Evolutionary conservation across 202 grass and related monocot species (phyloP), one percentile per base, ranked within the genome.

Genomic region (Setaria viridis): DNA sequence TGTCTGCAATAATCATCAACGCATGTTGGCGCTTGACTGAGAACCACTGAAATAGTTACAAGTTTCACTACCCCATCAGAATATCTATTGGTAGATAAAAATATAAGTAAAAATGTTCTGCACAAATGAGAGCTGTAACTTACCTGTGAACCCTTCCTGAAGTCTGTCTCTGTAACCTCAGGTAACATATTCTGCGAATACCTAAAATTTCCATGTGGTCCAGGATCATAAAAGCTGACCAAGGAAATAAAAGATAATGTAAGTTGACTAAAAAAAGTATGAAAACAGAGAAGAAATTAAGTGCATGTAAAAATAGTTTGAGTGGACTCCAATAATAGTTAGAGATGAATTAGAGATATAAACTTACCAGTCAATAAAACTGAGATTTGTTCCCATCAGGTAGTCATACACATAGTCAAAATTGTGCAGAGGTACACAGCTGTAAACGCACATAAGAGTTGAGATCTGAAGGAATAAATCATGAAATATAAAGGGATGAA

Each of bases 111-210:
- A 80, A 25, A 58, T 46, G 43, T 3, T 34, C 1, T 37, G 11
- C 54, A 17, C 35, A n/a, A 16, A 21, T 4, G 13, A 80, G 62
- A 34, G 72, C 45, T 39, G 9, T 65, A 80, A 87, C 34, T 82
- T 92, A 92, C 93, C 86, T 95, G 93, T 73, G 93, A 90, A 83
- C 93, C 93, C 69, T 95, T 95, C 70, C 88, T 91, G 74, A 95
- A 92, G 67, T 92, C 83, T 19, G 48, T 21, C 81, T 89, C 88
- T 83, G 49, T 85, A 79, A 95, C 89, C 84, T 95, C 90, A 63
- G 93, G 93, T 84, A 92, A 74, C 93, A 95, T 92, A 57, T 95
- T 88, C 47, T 79, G 60, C 48, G 93, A 90, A 76, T 89, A 95
- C 88, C 93, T 95, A 74, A 86, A 92, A 95, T 95, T 95, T 77